Percentiles rank a stretch among this genome's conserved stretches.
Evolutionary conservation across 768 basidiomycete genomes (phyloP).

Genomic region (Kwoniella dendrophila): DNA sequence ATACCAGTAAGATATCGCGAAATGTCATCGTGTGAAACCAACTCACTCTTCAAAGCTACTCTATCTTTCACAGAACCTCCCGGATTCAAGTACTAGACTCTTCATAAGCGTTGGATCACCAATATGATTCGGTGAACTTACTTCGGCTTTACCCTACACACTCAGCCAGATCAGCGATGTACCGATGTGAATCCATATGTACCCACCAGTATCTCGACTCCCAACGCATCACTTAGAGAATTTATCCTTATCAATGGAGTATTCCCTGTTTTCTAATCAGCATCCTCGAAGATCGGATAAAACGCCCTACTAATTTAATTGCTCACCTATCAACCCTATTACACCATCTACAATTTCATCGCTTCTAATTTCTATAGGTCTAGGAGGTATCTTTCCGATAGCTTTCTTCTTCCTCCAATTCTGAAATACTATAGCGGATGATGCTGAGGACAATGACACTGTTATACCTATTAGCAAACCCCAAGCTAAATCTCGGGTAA

Average conservation of each 20-base stretch:
- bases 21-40: background rate
- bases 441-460: slow-evolving; percentile 71
- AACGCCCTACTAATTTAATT: slow-evolving; percentile 2
- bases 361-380: slow-evolving; percentile 58
- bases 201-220: slow-evolving; percentile 79
- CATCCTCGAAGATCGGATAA: background rate
- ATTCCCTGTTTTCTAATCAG: slow-evolving; percentile 65
- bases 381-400: slow-evolving; percentile 38
- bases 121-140: slow-evolving; percentile 47
- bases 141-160: slow-evolving; percentile 82
- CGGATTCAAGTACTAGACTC: slow-evolving; percentile 81
- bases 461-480: slow-evolving; percentile 76
- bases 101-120: background rate
- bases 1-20: background rate
- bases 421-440: slow-evolving; percentile 64
- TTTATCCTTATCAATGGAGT: slow-evolving; percentile 90
- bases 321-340: slow-evolving; percentile 76
- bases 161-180: background rate
- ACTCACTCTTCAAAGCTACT: slow-evolving; percentile 84
- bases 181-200: background rate
- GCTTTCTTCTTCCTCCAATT: slow-evolving; percentile 58
- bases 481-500: slow-evolving; percentile 50
- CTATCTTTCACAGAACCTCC: slow-evolving; percentile 98
- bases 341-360: slow-evolving; percentile 81
- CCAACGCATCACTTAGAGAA: slow-evolving; percentile 84